A percentile compares a stretch with the other conserved stretches of the same genome.
phyloP scores from a whole-genome alignment of 83 land plant genomes.

The Diphasiastrum complanatum region DNA sequence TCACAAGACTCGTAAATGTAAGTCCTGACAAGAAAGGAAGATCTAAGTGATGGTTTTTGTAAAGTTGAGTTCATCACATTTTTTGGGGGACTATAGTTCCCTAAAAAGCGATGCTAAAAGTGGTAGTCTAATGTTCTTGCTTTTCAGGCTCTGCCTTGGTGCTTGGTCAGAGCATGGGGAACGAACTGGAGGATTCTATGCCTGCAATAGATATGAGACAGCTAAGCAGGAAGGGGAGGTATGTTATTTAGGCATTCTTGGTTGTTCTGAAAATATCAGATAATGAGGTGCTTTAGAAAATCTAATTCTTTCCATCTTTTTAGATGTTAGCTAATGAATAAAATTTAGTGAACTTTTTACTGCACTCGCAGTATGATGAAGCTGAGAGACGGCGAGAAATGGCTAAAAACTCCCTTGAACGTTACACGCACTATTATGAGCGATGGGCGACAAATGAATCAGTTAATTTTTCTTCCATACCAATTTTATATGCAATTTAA shows the following conservation, averaged over 20 bases:
- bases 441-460: constrained; percentile 92
- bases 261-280: background rate
- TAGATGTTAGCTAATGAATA: no score
- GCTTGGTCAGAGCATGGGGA: constrained; percentile 93
- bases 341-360: no score
- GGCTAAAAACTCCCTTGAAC: constrained; percentile 90
- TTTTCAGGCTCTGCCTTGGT: constrained; percentile 82
- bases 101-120: no score
- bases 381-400: constrained; percentile 78
- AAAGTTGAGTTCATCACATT: no score
- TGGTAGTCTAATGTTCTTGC: background rate
- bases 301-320: no score
- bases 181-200: constrained; percentile 86
- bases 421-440: constrained; percentile 93
- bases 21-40: no score
- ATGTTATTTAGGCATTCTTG: constrained; percentile 9
- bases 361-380: constrained; percentile 92
- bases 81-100: no score
- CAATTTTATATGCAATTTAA: no score
- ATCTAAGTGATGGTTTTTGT: no score
- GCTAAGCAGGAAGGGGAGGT: constrained; percentile 90
- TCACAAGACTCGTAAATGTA: no score
- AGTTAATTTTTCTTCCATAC: constrained; percentile 38
- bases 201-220: constrained; percentile 86
- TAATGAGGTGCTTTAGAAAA: no score